Evolutionary conservation across 208 protist genomes (phyloP), one percentile per base, ranked within the genome.

Genomic region (Lotmaria passim): DNA sequence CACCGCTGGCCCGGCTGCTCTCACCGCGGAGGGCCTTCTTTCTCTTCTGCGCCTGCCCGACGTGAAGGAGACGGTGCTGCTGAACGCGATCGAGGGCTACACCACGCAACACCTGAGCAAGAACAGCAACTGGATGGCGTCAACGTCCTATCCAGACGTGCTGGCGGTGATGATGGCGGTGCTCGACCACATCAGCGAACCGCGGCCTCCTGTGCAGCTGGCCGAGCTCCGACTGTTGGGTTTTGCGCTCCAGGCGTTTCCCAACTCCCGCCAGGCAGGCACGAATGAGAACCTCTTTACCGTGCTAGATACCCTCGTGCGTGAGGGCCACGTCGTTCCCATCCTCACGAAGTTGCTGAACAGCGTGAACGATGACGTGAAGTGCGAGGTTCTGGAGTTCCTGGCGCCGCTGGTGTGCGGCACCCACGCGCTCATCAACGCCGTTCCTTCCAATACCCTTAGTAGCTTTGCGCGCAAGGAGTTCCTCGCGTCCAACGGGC

Each of bases 291-390:
- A 81, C 43, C 28, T 90, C 0, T 57, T 58, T 2, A 58, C 60
- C 0, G 67, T 94, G 34, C 39, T 93, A 0, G 64, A 87, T 33
- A 50, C 81, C 7, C 77, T 96, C 10, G 46, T 93, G 14, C 47
- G 75, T 12, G 74, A 93, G 31, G 82, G 79, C 2, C 44, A 78
- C 19, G 82, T 74, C 15, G 72, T 96, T 7, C 50, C 71, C 0
- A 70, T 81, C 30, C 73, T 95, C 19, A 85, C 78, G 24, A 80
- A 75, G 41, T 75, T 96, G 31, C 77, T 97, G n/a, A 86, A 76
- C 46, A 96, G 89, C 55, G 90, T 96, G n/a, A 97, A 96, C 70
- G 92, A 97, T 50, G 86, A 94, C 46, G 85, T 97, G 14, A 97
- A 96, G 75, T 93, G 85, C 69, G 94, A 95, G 63, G 89, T 83